A percentile compares a stretch with the other conserved stretches of the same genome.
Conservation (phyloP, 2,329 filamentous ascomycete genomes). For the Mollisiaceae sp. region DNA sequence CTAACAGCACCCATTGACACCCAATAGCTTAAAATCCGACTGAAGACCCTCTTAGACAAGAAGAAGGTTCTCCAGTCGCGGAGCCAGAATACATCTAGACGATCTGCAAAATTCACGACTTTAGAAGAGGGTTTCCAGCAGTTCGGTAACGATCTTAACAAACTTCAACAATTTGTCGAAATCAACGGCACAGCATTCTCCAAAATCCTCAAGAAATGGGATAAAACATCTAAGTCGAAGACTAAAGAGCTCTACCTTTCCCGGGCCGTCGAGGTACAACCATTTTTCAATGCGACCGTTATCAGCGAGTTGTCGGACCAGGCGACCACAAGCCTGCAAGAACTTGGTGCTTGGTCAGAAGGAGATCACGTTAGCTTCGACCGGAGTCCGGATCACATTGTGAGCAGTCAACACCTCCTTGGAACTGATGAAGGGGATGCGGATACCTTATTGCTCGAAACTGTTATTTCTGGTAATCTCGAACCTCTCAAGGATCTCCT, state of each 20-base stretch:
- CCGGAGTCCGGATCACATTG: slow-evolving; percentile 61
- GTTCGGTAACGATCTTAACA: slow-evolving; percentile 95
- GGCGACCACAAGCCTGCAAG: slow-evolving; percentile 93
- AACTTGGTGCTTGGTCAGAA: slow-evolving; percentile 95
- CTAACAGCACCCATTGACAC: slow-evolving; percentile 16
- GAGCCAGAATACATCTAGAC: slow-evolving; percentile 75
- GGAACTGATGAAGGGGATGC: slow-evolving; percentile 88
- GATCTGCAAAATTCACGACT: slow-evolving; percentile 91
- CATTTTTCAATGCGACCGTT: slow-evolving; percentile 96
- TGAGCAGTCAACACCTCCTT: slow-evolving; percentile 67
- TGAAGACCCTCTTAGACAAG: slow-evolving; percentile 93
- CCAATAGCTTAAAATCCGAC: slow-evolving; percentile 82
- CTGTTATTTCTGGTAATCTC: slow-evolving; percentile 80
- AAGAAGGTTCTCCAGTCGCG: slow-evolving; percentile 89
- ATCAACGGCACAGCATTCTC: slow-evolving; percentile 98
- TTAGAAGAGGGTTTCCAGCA: slow-evolving; percentile 97
- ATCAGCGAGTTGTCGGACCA: slow-evolving; percentile 97
- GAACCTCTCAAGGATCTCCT: slow-evolving; percentile 81
- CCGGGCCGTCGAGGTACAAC: slow-evolving; percentile 93
- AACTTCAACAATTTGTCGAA: slow-evolving; percentile 97
- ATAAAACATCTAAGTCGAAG: slow-evolving; percentile 98
- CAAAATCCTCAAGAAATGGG: slow-evolving; percentile 99
- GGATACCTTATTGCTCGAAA: slow-evolving; percentile 86
- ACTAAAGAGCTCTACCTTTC: slow-evolving; percentile 98
- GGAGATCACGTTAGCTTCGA: slow-evolving; percentile 91